A percentile compares a stretch with the other conserved stretches of the same genome.
Conservation (phyloP, 2,329 filamentous ascomycete species). For the Exutisphaerella laricina region DNA sequence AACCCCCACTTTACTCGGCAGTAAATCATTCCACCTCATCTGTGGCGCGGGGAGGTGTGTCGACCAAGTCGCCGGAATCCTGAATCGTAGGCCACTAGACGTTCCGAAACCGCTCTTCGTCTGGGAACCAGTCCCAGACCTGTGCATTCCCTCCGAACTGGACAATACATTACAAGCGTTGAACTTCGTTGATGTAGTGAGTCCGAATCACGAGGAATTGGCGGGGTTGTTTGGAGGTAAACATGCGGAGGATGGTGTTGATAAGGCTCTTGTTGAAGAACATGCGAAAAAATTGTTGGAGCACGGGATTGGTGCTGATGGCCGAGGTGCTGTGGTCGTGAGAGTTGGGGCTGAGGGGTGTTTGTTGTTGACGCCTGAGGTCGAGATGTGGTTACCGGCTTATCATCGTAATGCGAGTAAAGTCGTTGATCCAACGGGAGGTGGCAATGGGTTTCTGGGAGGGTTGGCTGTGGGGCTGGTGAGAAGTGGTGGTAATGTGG, state of each 20-base stretch:
- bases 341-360: conserved; percentile 68
- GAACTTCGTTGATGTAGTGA: conserved; percentile 54
- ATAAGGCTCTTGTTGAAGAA: conserved; percentile 37
- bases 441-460: conserved; percentile 82
- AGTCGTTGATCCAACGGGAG: conserved; percentile 89
- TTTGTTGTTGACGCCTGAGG: conserved; percentile 38
- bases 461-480: conserved; percentile 54
- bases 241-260: conserved; percentile 31
- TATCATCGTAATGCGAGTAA: conserved; percentile 54
- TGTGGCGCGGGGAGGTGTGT: conserved; percentile 75
- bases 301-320: conserved; percentile 28
- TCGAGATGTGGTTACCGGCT: conserved; percentile 65
- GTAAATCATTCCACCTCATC: conserved; percentile 80
- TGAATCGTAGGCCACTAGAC: conserved; percentile 43
- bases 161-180: conserved; percentile 50
- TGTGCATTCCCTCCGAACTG: conserved; percentile 65
- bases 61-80: conserved; percentile 66
- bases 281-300: conserved; percentile 32
- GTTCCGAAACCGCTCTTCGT: conserved; percentile 60
- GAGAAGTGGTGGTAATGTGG: conserved; percentile 50
- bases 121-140: conserved; percentile 93
- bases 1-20: conserved; percentile 58
- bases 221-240: conserved; percentile 67
- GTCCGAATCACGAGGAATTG: conserved; percentile 86
- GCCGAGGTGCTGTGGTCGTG: conserved; percentile 56